These are phyloP conservation scores for Trypanosoma cruzi DNA, from an alignment of 208 protist genomes.

Conservation along the genomic window DNA sequence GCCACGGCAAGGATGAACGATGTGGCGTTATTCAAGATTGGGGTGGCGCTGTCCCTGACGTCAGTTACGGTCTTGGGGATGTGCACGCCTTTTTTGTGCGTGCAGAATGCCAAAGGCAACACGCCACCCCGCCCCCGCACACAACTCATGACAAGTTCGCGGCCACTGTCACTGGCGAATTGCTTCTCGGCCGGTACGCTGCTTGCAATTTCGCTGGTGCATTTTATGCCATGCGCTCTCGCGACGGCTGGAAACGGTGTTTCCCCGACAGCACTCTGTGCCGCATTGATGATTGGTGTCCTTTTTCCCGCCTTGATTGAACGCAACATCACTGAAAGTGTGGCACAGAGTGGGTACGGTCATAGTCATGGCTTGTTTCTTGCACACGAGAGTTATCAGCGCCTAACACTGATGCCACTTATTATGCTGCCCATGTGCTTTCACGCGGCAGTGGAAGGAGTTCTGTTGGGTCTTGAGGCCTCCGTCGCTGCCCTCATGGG, in stretches of 20 bases:
- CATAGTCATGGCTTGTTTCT: background rate
- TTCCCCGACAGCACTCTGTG: conserved; percentile 21
- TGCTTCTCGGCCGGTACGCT: conserved; percentile 72
- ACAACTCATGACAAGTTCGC: conserved; percentile 13
- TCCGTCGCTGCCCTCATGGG: conserved; percentile 33
- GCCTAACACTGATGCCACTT: conserved; percentile 23
- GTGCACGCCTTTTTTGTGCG: conserved; percentile 44
- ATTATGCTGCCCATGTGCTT: conserved; percentile 73
- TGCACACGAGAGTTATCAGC: background rate
- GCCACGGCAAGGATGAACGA: background rate
- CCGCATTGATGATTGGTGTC: conserved; percentile 51
- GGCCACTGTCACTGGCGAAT: conserved; percentile 55
- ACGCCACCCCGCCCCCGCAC: background rate
- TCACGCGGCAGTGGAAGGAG: conserved; percentile 67
- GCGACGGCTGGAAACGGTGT: conserved; percentile 4
- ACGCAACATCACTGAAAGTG: conserved; percentile 1
- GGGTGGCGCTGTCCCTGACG: conserved; percentile 39
- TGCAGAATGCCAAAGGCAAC: conserved; percentile 14
- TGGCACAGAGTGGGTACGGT: background rate
- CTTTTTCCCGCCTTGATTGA: conserved; percentile 68
- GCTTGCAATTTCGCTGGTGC: conserved; percentile 53
- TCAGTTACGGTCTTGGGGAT: conserved; percentile 51
- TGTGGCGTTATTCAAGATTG: conserved; percentile 30
- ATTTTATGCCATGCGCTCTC: conserved; percentile 58
- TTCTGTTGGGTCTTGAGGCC: conserved; percentile 55